Percentiles rank a stretch among this genome's conserved stretches.
phyloP scores from a whole-genome alignment of 228 moss, liverwort and hornwort genomes.

The Sphagnum fallax region DNA sequence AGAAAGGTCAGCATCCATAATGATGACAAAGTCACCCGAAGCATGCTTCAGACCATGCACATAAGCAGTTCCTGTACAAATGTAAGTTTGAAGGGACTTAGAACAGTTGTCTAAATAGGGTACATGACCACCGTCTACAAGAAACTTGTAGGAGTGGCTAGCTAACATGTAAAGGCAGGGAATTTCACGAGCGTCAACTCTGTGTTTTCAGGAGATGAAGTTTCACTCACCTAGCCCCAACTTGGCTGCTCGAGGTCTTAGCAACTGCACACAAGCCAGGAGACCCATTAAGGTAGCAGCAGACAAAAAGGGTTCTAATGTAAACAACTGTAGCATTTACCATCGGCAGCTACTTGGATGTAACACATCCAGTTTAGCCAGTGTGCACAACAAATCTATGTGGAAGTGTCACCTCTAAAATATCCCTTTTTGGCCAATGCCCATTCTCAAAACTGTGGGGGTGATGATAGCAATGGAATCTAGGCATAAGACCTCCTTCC shows the following conservation, averaged over 20 bases:
- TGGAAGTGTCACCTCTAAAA: too few species aligned
- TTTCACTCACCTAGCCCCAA: conserved; percentile 61
- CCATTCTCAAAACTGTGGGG: too few species aligned
- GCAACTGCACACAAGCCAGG: conserved; percentile 41
- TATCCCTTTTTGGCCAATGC: too few species aligned
- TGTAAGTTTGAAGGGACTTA: too few species aligned
- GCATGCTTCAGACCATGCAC: conserved; percentile 87
- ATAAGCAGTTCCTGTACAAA: conserved; percentile 81
- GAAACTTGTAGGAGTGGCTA: not conserved
- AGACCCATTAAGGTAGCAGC: not conserved
- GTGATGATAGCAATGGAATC: too few species aligned
- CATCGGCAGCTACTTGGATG: too few species aligned
- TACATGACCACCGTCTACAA: not conserved
- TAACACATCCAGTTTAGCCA: too few species aligned
- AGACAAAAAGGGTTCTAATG: not conserved
- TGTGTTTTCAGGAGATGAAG: not conserved
- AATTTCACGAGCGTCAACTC: too few species aligned
- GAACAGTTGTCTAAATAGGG: not conserved
- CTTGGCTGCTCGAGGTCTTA: conserved; percentile 74
- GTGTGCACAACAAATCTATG: too few species aligned
- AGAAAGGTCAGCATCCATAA: conserved; percentile 97
- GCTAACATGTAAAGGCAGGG: too few species aligned
- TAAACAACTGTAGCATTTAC: not conserved
- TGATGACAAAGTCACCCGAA: conserved; percentile 81
- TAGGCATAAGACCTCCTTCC: too few species aligned